phyloP scores from a whole-genome alignment of 495 filamentous ascomycete genomes.

The Hypomontagnella monticulosa region DNA sequence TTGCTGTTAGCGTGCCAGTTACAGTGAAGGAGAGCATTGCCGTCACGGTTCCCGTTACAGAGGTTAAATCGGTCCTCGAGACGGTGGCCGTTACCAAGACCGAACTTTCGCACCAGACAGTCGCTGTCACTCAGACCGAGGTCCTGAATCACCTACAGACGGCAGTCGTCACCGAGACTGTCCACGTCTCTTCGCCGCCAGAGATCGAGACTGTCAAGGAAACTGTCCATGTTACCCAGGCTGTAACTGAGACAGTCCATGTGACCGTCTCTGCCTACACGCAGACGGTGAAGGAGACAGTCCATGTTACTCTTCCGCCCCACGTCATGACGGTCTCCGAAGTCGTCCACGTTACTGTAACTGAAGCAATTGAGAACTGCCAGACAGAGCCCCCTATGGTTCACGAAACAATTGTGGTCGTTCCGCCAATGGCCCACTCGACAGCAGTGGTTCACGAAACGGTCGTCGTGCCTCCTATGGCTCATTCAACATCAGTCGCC shows the following conservation, averaged over 20 bases:
- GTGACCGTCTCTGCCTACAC: conserved; percentile 14
- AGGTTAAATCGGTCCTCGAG: conserved; percentile 17
- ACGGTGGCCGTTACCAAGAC: conserved; percentile 24
- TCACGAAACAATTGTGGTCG: conserved; percentile 22
- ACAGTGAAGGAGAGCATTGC: conserved; percentile 17
- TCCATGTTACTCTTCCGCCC: conserved; percentile 26
- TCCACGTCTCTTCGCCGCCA: conserved; percentile 24
- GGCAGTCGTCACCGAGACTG: conserved; percentile 15
- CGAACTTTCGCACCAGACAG: conserved; percentile 16
- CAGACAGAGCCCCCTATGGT: conserved; percentile 7
- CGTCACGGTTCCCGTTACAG: conserved; percentile 9
- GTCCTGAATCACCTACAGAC: conserved; percentile 21
- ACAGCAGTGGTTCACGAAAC: not conserved
- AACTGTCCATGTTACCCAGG: conserved; percentile 21
- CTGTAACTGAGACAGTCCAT: conserved; percentile 23
- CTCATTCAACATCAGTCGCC: conserved; percentile 4
- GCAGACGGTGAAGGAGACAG: conserved; percentile 18
- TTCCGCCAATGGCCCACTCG: conserved; percentile 4
- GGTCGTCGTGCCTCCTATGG: too few relatives aligned
- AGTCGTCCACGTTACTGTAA: conserved; percentile 22
- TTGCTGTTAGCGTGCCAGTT: not conserved
- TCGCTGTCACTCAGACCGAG: conserved; percentile 30
- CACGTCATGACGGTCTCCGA: conserved; percentile 24
- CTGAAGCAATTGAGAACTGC: conserved; percentile 12
- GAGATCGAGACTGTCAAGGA: conserved; percentile 22